Evolutionary conservation across 1,284 basidiomycete genomes (phyloP), one percentile per base, ranked within the genome.

Genomic region (Tylopilus orsonianus): DNA sequence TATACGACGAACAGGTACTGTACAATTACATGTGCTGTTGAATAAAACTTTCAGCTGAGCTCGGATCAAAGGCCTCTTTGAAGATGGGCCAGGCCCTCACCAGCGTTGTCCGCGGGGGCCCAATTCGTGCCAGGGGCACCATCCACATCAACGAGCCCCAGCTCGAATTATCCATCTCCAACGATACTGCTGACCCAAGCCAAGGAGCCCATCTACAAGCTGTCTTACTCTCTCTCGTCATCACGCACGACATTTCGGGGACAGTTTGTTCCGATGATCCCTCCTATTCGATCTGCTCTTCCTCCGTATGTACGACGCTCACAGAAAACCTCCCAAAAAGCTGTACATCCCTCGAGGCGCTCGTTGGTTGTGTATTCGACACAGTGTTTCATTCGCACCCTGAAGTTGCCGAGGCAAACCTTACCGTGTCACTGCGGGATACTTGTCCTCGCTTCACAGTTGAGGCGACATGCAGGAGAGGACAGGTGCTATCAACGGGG

Each of bases 221-320:
- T 0, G 70, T 88, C n/a, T 63, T 71, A 10, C 61, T 87, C 46
- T 77, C 80, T 33, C 63, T 87, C 8, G 66, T 68, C 8, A 74
- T 90, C 38, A 67, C 72, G 13, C 76, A 83, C 55, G 76, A 85
- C 56, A 69, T 87, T 14, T 69, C 72, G 10, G 57, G 61, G 9
- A 71, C 85, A 3, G 83, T 82, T 18, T 57, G 57, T 3, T 68
- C 71, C 5, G 87, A 90, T 61, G 75, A 85, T 53, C 66, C 89
- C 4, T 57, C 68, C 0, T 64, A 77, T 52, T 83, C 83, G 2
- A 74, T 87, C 52, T 75, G 85, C 64, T 87, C 87, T 56, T 77
- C 77, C 2, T 64, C 69, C 1, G 62, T 83, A 6, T 74, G 69
- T 30, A 64, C 70, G 38, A 61, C 61, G 2, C 53, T 63, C 71